phyloP scores from a whole-genome alignment of 257 asterid species.

The Solanum clarkiae region DNA sequence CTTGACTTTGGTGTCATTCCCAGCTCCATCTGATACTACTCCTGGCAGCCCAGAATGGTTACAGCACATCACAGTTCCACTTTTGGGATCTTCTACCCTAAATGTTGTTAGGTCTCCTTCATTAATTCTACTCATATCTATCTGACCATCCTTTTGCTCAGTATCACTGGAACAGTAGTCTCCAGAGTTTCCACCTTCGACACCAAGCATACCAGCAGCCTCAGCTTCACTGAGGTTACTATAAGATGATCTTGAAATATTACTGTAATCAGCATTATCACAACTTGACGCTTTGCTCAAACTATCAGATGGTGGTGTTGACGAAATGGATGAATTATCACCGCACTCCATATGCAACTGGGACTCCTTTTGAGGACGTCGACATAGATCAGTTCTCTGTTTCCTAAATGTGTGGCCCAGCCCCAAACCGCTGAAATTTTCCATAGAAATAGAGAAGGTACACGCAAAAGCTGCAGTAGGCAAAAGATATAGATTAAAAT shows the following conservation, averaged over 20 bases:
- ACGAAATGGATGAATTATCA: conserved; percentile 42
- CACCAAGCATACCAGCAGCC: conserved; percentile 13
- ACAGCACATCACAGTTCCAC: conserved; percentile 3
- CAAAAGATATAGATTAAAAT: neutral
- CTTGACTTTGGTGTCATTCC: conserved; percentile 30
- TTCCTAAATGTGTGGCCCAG: conserved; percentile 25
- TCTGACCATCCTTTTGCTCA: neutral
- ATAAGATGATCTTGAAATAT: conserved; percentile 18
- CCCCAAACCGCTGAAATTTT: conserved; percentile 22
- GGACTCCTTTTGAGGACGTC: conserved; percentile 37
- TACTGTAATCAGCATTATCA: conserved; percentile 17
- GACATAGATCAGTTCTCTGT: conserved; percentile 49
- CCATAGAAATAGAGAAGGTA: conserved; percentile 23
- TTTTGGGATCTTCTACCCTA: conserved; percentile 7
- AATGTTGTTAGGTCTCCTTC: conserved; percentile 14
- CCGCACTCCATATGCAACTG: conserved; percentile 29
- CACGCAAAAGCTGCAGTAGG: neutral
- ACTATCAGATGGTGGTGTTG: conserved; percentile 45
- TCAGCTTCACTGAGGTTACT: conserved; percentile 25
- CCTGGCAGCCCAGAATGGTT: conserved; percentile 14
- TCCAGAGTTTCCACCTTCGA: conserved; percentile 15
- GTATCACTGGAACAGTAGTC: conserved; percentile 8
- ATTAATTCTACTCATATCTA: neutral
- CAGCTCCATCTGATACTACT: conserved; percentile 27
- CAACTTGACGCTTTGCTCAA: conserved; percentile 41